phyloP scores from a whole-genome alignment of 352 stramenopile species.

The Phytopythium vexans region DNA sequence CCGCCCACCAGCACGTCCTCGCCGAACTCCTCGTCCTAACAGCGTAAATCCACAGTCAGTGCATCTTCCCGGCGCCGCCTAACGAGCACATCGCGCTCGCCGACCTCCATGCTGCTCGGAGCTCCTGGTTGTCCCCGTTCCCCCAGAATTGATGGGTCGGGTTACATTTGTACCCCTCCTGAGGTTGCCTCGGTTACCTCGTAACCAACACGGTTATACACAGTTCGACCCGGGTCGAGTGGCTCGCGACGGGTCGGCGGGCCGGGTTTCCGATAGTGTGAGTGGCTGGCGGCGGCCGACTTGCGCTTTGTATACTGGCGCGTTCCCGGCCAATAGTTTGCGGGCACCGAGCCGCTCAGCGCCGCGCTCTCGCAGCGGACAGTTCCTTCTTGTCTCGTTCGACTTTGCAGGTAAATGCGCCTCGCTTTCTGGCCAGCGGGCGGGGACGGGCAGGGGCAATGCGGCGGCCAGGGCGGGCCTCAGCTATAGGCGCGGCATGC shows the following conservation, averaged over 20 bases:
- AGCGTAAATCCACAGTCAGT: background rate
- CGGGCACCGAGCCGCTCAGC: conserved; percentile 5
- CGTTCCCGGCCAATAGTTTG: conserved; percentile 84
- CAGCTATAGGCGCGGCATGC: too few relatives aligned
- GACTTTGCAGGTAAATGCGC: conserved; percentile 61
- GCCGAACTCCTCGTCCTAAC: conserved; percentile 79
- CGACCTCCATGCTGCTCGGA: conserved; percentile 17
- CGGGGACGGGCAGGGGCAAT: background rate
- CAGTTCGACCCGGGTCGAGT: background rate
- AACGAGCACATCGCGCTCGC: background rate
- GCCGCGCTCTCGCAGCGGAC: conserved; percentile 12
- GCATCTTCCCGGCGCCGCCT: background rate
- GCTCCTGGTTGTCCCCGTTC: too few relatives aligned
- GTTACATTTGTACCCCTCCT: background rate
- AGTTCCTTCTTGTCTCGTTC: conserved; percentile 84
- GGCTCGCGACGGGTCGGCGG: background rate
- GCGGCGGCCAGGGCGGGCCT: background rate
- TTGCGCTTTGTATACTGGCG: conserved; percentile 69
- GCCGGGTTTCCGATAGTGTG: conserved; percentile 9
- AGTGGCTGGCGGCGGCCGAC: conserved; percentile 26
- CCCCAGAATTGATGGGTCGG: too few relatives aligned
- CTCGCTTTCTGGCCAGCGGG: background rate
- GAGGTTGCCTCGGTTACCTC: background rate
- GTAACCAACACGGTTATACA: background rate
- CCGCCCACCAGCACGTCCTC: conserved; percentile 62